Evolutionary conservation across 2,329 filamentous ascomycete genomes (phyloP).

Genomic region (Fusarium veterinarium): DNA sequence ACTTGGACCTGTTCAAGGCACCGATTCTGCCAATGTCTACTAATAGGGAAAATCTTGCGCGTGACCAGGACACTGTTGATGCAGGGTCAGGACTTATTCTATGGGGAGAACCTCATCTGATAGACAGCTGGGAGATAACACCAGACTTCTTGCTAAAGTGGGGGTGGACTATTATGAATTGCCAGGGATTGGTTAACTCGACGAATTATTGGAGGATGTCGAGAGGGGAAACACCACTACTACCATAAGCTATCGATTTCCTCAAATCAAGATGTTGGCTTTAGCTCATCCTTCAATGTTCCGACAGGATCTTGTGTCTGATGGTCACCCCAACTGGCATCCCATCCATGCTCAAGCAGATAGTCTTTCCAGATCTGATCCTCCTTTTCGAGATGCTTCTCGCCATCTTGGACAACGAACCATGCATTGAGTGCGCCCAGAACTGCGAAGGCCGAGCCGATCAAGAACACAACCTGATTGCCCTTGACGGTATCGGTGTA

Average conservation of each 20-base stretch:
- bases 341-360: neutral
- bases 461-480: neutral
- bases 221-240: neutral
- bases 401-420: constrained; percentile 4
- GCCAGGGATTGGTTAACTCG: neutral
- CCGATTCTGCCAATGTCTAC: fast-evolving
- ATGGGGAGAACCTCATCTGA: neutral
- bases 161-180: neutral
- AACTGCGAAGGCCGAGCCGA: neutral
- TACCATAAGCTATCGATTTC: neutral
- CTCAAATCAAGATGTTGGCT: neutral
- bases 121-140: neutral
- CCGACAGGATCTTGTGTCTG: neutral
- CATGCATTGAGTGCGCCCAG: neutral
- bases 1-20: neutral
- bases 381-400: constrained; percentile 7
- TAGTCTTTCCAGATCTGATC: constrained; percentile 7
- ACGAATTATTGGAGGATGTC: neutral
- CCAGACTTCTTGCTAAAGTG: neutral
- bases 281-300: neutral
- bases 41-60: fast-evolving
- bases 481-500: neutral
- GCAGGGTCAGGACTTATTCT: neutral
- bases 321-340: neutral
- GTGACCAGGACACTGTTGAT: fast-evolving